These are phyloP conservation scores for Collariella sp. DNA, from an alignment of 495 filamentous ascomycete genomes.

Conservation along the genomic window DNA sequence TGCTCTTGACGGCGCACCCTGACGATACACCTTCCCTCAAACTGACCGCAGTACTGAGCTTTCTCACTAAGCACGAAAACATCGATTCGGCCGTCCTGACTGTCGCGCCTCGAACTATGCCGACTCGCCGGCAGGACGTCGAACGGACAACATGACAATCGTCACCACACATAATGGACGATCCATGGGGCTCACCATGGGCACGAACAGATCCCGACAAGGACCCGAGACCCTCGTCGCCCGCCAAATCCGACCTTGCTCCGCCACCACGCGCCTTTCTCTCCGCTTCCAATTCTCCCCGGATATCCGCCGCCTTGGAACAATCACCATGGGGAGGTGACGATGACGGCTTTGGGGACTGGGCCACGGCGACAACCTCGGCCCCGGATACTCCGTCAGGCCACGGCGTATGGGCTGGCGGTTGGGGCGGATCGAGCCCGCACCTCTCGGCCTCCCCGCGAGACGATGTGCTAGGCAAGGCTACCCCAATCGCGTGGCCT, in stretches of 20 bases:
- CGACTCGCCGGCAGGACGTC: conserved; percentile 1
- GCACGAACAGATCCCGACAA: conserved; percentile 30
- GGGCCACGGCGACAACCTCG: too few relatives aligned
- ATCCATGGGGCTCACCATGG: conserved; percentile 51
- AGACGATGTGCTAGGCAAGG: conserved; percentile 23
- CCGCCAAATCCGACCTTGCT: conserved; percentile 32
- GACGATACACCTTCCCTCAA: neutral
- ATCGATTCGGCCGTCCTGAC: neutral
- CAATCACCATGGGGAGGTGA: conserved; percentile 42
- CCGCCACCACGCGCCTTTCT: conserved; percentile 40
- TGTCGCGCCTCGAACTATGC: conserved; percentile 5
- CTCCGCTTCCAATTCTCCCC: conserved; percentile 26
- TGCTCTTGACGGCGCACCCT: too few relatives aligned
- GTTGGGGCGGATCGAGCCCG: conserved; percentile 25
- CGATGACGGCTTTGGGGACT: conserved; percentile 36
- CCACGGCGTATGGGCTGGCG: conserved; percentile 32
- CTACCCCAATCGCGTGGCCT: conserved; percentile 36
- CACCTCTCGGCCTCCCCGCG: conserved; percentile 26
- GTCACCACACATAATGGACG: conserved; percentile 40
- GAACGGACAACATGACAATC: conserved; percentile 23
- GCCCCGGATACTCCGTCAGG: conserved; percentile 19
- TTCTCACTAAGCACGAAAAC: neutral
- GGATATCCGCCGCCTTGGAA: conserved; percentile 21
- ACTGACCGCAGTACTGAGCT: too few relatives aligned
- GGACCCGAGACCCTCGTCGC: conserved; percentile 25